Percentiles rank a stretch among this genome's conserved stretches.
Evolutionary conservation across 139 green algal species (phyloP).

Genomic region (Trebouxia sp.): DNA sequence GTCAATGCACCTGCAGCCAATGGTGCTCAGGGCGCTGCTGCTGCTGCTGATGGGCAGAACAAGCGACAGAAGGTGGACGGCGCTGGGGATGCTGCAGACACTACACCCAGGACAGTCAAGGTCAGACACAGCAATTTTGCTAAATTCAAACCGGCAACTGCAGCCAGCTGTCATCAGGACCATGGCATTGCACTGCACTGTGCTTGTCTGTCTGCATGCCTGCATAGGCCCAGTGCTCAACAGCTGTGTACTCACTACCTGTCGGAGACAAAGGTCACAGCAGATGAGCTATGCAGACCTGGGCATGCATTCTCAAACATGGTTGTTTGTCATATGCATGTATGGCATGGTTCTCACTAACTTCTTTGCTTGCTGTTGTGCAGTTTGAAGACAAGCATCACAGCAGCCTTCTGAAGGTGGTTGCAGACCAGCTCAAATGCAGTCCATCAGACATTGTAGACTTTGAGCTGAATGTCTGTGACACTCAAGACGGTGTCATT

Average conservation of each 20-base stretch:
- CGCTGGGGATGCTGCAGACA: slow-evolving; percentile 6
- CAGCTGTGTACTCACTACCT: too few species aligned
- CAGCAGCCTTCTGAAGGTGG: slow-evolving; percentile 69
- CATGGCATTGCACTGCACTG: background rate
- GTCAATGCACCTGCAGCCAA: background rate
- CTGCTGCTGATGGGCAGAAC: background rate
- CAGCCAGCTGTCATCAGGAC: too few species aligned
- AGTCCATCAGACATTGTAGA: slow-evolving; percentile 82
- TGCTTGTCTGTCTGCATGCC: too few species aligned
- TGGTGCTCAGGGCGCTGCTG: background rate
- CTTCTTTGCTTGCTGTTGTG: too few species aligned
- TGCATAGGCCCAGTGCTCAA: too few species aligned
- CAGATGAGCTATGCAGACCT: too few species aligned
- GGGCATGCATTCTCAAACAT: too few species aligned
- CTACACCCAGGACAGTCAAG: background rate
- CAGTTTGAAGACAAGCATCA: slow-evolving; percentile 60
- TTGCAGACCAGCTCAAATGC: slow-evolving; percentile 77
- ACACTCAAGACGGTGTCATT: slow-evolving; percentile 77
- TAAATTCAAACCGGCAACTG: too few species aligned
- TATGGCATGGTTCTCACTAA: background rate
- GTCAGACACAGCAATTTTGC: too few species aligned
- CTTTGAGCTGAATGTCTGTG: slow-evolving; percentile 96
- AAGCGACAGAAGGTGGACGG: slow-evolving; percentile 17
- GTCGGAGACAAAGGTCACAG: too few species aligned
- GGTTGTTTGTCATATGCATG: too few species aligned